These are phyloP conservation scores for Leucocoprinus leucothites DNA, from an alignment of 768 basidiomycete genomes.

Conservation along the genomic window DNA sequence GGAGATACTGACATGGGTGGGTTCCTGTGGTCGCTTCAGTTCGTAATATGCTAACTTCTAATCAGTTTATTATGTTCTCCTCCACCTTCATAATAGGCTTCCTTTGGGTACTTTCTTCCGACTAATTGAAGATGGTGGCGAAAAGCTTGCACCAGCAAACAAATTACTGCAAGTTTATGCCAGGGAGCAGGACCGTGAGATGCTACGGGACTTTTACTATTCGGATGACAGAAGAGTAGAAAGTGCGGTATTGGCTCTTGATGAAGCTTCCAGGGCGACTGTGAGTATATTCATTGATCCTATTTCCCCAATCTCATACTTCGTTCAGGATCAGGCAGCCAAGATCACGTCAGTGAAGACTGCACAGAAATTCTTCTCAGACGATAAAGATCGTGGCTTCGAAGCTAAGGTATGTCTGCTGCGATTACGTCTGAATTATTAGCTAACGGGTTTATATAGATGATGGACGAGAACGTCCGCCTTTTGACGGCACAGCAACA, in stretches of 20 bases:
- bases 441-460: constrained; percentile 41
- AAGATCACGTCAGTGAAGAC: constrained; percentile 70
- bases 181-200: constrained; percentile 83
- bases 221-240: constrained; percentile 95
- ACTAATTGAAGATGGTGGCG: constrained; percentile 87
- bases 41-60: constrained; percentile 1
- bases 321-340: constrained; percentile 63
- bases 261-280: constrained; percentile 68
- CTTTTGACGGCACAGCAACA: constrained; percentile 82
- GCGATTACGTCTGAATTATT: neutral
- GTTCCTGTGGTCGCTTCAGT: constrained; percentile 15
- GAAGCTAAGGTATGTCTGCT: constrained; percentile 72
- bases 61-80: constrained; percentile 91
- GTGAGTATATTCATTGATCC: constrained; percentile 33
- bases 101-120: constrained; percentile 92
- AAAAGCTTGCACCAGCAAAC: constrained; percentile 68
- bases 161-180: constrained; percentile 87
- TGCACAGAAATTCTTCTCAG: constrained; percentile 91
- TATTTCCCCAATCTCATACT: neutral
- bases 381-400: constrained; percentile 88
- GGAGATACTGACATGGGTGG: constrained; percentile 93
- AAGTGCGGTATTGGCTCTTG: constrained; percentile 84
- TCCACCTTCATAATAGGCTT: constrained; percentile 81
- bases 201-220: constrained; percentile 95
- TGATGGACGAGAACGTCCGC: constrained; percentile 83